A percentile compares a stretch with the other conserved stretches of the same genome.
phyloP scores from a whole-genome alignment of 495 filamentous ascomycete species.

The Neurospora sp. region DNA sequence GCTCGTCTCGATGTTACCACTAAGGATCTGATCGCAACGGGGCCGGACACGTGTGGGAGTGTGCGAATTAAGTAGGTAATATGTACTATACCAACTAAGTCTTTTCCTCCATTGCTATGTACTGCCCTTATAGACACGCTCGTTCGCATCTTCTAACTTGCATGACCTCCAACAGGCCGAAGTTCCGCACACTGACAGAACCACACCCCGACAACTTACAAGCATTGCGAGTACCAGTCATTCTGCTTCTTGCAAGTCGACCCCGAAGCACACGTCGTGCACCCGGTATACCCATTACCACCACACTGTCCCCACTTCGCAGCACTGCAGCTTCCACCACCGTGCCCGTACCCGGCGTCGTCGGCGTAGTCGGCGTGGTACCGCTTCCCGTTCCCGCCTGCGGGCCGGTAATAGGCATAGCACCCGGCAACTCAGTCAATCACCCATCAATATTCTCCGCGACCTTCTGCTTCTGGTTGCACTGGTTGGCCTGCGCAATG shows the following conservation, averaged over 20 bases:
- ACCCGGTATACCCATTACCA: conserved; percentile 21
- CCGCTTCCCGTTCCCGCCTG: conserved; percentile 9
- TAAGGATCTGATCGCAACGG: neutral
- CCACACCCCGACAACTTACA: neutral
- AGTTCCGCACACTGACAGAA: neutral
- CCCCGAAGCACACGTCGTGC: conserved; percentile 18
- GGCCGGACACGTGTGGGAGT: neutral
- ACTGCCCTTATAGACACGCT: neutral
- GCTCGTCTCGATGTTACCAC: neutral
- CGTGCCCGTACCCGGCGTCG: conserved; percentile 8
- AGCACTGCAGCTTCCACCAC: conserved; percentile 9
- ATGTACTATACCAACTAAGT: neutral
- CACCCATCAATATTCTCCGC: conserved; percentile 31
- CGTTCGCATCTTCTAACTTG: neutral
- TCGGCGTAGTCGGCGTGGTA: neutral
- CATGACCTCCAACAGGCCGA: neutral
- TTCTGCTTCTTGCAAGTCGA: conserved; percentile 16
- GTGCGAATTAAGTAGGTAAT: neutral
- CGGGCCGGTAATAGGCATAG: conserved; percentile 5
- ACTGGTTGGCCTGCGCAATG: conserved; percentile 30
- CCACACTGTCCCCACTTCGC: conserved; percentile 30
- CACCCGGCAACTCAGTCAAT: conserved; percentile 7
- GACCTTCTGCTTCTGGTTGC: conserved; percentile 20
- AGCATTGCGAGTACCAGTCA: conserved; percentile 20
- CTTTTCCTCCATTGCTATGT: neutral